Evolutionary conservation across 306 rosid species (phyloP), one percentile per base, ranked within the genome.

Genomic region (Quercus robur): DNA sequence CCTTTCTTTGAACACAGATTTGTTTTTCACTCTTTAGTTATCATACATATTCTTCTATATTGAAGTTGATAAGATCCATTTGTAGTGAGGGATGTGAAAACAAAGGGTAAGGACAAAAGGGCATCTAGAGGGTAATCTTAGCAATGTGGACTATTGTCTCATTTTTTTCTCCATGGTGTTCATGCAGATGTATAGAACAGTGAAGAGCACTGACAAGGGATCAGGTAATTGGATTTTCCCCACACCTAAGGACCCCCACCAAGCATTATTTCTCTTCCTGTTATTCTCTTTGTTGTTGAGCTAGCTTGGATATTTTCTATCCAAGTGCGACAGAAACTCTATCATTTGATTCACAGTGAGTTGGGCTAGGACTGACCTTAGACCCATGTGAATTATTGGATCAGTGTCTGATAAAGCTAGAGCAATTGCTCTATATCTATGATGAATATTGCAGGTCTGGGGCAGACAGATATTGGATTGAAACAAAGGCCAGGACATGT

Each of bases 161-260:
- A 46, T 80, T 69, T 84, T 74, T 84, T 63, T 57, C 18, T 54
- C 78, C 74, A 21, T 77, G 80, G 59, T 76, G 75, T 76, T 88
- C 86, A 82, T 94, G 96, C 98, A 94, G 98, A 94, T 94, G 98
- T 94, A 94, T 87, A 94, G 98, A 92, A 94, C 98, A 81, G 98
- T 94, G 94, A 94, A 90, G 94, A 86, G 92, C 89, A 90, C 97
- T 78, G 97, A 83, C 83, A 94, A 87, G 81, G 85, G 85, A 61
- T 67, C 91, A 84, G 98, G 97, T 92, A 94, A 87, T 77, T 81
- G 75, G 78, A 73, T 71, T 78, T 78, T 84, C 77, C 80, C 66
- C 17, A 6, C 80, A 82, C 9, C 78, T 21, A 77, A 77, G 49
- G 80, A 54, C 79, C 84, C 86, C 85, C 46, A 41, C 84, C 84